Base-by-base conservation (phyloP, 2,329 filamentous ascomycete species). In the Colletotrichum salicis region DNA sequence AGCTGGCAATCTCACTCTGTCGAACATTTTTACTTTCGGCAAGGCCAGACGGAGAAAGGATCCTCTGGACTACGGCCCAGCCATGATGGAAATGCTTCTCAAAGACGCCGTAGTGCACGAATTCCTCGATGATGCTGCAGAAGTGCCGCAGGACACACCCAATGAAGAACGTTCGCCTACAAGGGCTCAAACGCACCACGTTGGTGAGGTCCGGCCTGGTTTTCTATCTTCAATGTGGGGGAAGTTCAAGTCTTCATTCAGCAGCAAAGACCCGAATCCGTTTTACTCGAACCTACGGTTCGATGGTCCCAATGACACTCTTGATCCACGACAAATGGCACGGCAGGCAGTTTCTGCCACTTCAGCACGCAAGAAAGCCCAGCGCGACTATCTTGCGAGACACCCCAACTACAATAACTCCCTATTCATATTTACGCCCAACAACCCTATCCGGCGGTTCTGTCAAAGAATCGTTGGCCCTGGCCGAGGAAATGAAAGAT, bases 61-160 rank as follows among this genome's bases (percentile, higher is more conserved):
- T 79, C 95, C 96, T 2, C 85, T 98, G 19, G 95, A 98, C 79
- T 97, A 97, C 79, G 95, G 95, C 2, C 93, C 93, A 27, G 95
- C 94, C 7, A 95, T 94, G 66, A 93, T 97, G 79, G 96, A 98
- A 79, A 97, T 98, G 95, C 87, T 99, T 60, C 87, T 98, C 57
- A 98, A 98, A 79, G 96, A 98, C 81, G 94, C 95, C 1, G 95
- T 99, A 31, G 96, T 99, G 7, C 92, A 91, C 61, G 96, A 98
- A 77, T 99, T 99, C 73, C 88, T 99, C 5, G 95, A 98, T 76
- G 94, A 97, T 75, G 86, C 87, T 73, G 84, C 87, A 37, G 84
- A 86, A 58, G 79, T 83, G 4, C 77, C 83, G 19, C 82, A 86
- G 31, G 74, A 84, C 55, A 78, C 76, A 52, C 66, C 76, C 78